Evolutionary conservation across 2,329 filamentous ascomycete species (phyloP).

Genomic region (Biscogniauxia sp.): DNA sequence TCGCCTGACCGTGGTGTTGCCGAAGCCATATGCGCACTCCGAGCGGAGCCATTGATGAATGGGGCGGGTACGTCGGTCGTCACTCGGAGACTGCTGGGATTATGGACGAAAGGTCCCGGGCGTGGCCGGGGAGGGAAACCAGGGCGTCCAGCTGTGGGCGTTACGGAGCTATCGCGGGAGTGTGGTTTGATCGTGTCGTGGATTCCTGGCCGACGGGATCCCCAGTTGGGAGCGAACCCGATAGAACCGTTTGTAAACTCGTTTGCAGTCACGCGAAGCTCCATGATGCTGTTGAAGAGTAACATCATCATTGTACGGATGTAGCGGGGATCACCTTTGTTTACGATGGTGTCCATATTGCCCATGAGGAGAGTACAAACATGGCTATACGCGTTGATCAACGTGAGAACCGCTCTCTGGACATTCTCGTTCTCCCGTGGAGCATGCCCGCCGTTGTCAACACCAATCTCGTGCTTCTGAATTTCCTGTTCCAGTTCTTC

Average conservation of each 20-base stretch:
- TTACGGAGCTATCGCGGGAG: slow-evolving; percentile 51
- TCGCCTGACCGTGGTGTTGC: slow-evolving; percentile 82
- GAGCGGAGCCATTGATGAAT: slow-evolving; percentile 48
- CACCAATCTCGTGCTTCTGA: slow-evolving; percentile 55
- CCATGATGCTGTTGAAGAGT: slow-evolving; percentile 67
- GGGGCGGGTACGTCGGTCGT: slow-evolving; percentile 53
- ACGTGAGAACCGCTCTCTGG: slow-evolving; percentile 60
- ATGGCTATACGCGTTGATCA: slow-evolving; percentile 64
- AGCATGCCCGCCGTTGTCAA: slow-evolving; percentile 47
- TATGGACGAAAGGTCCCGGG: slow-evolving; percentile 41
- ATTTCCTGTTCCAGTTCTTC: slow-evolving; percentile 65
- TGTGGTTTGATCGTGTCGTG: slow-evolving; percentile 51
- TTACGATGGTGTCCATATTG: slow-evolving; percentile 63
- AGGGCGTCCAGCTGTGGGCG: slow-evolving; percentile 51
- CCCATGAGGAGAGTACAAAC: slow-evolving; percentile 59
- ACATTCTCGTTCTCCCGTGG: slow-evolving; percentile 61
- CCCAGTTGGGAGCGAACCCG: slow-evolving; percentile 21
- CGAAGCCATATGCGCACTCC: slow-evolving; percentile 52
- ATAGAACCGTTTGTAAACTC: slow-evolving; percentile 27
- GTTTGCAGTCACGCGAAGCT: slow-evolving; percentile 54
- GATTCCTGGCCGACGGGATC: slow-evolving; percentile 30
- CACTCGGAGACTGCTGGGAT: slow-evolving; percentile 54
- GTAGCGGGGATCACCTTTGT: slow-evolving; percentile 65
- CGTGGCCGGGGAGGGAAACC: slow-evolving; percentile 37
- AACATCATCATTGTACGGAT: slow-evolving; percentile 63